These are phyloP conservation scores for Saccharomyces paradoxus DNA, from an alignment of 805 yeast genomes.

Conservation along the genomic window DNA sequence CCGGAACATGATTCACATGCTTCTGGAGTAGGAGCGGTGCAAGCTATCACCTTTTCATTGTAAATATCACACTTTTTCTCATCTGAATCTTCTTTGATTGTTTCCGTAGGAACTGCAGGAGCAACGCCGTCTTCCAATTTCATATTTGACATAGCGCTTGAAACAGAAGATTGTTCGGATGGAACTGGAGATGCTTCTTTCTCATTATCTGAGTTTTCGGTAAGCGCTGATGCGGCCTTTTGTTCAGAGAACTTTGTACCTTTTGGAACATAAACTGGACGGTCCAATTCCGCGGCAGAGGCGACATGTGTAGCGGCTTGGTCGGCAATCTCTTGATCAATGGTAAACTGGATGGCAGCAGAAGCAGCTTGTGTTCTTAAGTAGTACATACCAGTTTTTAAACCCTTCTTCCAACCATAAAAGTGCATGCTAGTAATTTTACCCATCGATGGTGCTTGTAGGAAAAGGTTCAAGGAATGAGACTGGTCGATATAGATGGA, in stretches of 20 bases:
- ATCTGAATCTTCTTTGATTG: slow-evolving; percentile 24
- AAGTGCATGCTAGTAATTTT: slow-evolving; percentile 96
- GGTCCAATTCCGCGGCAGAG: slow-evolving; percentile 30
- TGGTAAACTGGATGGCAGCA: slow-evolving; percentile 89
- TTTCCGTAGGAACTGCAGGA: slow-evolving; percentile 29
- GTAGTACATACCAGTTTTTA: slow-evolving; percentile 98
- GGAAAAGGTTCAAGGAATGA: slow-evolving; percentile 83
- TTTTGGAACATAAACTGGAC: slow-evolving; percentile 32
- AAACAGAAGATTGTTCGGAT: slow-evolving; percentile 30
- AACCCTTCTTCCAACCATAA: slow-evolving; percentile 97
- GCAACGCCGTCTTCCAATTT: slow-evolving; percentile 35
- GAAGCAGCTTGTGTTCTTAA: slow-evolving; percentile 96
- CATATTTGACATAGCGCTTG: slow-evolving; percentile 25
- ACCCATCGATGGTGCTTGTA: slow-evolving; percentile 89
- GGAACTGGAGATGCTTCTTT: slow-evolving; percentile 31
- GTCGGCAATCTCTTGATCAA: slow-evolving; percentile 85
- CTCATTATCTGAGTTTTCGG: slow-evolving; percentile 8
- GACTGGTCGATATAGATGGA: slow-evolving; percentile 84
- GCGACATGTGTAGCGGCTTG: slow-evolving; percentile 57
- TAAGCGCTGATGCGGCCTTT: slow-evolving; percentile 4
- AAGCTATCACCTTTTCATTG: slow-evolving; percentile 89
- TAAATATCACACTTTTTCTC: slow-evolving; percentile 68
- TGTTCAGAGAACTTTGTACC: slow-evolving; percentile 10
- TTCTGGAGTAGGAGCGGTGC: slow-evolving; percentile 95
- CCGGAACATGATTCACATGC: slow-evolving; percentile 99